Evolutionary conservation across 257 asterid genomes (phyloP).

Genomic region (Ligustrum vulgare): DNA sequence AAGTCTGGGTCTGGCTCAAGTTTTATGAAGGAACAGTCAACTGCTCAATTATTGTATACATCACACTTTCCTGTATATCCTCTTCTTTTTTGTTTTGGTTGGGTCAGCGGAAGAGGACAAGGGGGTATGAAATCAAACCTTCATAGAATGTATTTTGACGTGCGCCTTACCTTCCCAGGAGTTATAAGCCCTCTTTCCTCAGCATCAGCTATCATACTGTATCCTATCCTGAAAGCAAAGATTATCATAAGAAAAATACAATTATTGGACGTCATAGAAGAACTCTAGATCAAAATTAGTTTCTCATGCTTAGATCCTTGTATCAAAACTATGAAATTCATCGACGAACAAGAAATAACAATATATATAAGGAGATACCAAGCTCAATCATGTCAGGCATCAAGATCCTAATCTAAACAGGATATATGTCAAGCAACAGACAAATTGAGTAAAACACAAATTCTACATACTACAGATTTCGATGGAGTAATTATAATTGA

Average conservation of each 20-base stretch:
- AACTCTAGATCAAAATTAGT: too few relatives aligned
- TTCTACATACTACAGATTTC: background rate
- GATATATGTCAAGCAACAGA: background rate
- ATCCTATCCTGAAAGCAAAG: slow-evolving; percentile 78
- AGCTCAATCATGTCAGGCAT: background rate
- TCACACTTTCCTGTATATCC: background rate
- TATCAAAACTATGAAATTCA: background rate
- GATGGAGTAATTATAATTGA: background rate
- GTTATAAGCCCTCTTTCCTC: slow-evolving; percentile 88
- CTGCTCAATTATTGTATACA: background rate
- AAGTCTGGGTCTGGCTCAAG: slow-evolving; percentile 9
- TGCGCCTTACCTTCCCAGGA: slow-evolving; percentile 78
- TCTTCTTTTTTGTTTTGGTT: background rate
- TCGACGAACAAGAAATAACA: background rate
- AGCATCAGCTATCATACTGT: slow-evolving; percentile 88
- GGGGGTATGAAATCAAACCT: background rate
- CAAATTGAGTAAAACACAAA: background rate
- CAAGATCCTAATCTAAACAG: background rate
- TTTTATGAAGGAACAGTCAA: background rate
- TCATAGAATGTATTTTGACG: background rate
- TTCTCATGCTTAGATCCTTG: background rate
- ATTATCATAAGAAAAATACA: slow-evolving; percentile 3
- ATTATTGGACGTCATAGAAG: background rate
- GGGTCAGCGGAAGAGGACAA: background rate
- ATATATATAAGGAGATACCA: background rate